Evolutionary conservation across 306 rosid species (phyloP).

Genomic region (Echinosophora koreensis): DNA sequence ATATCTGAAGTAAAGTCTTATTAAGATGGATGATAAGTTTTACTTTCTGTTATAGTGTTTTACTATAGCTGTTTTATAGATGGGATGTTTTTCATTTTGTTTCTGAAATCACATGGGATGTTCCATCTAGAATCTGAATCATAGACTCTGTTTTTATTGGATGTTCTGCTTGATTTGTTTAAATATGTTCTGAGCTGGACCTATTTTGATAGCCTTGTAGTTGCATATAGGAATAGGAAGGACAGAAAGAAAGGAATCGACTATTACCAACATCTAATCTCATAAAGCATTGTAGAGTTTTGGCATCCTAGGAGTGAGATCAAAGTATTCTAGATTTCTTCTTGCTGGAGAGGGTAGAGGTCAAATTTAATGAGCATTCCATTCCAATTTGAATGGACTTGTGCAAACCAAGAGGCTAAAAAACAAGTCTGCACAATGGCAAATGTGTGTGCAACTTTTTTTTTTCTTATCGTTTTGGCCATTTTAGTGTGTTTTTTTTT

Average conservation of each 20-base stretch:
- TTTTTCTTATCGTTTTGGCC: neutral
- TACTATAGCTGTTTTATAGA: too few species aligned
- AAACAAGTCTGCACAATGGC: neutral
- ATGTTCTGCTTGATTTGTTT: too few species aligned
- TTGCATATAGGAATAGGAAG: neutral
- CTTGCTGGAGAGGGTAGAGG: slow-evolving; percentile 10
- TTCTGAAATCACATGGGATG: too few species aligned
- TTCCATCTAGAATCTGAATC: too few species aligned
- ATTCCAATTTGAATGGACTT: neutral
- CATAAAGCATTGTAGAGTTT: slow-evolving; percentile 41
- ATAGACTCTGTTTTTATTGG: too few species aligned
- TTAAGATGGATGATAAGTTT: too few species aligned
- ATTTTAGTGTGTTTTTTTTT: too few species aligned
- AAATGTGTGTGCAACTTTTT: neutral
- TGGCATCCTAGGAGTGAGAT: slow-evolving; percentile 46
- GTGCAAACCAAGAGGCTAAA: neutral
- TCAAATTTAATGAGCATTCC: slow-evolving; percentile 19
- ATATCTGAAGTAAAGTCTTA: too few species aligned
- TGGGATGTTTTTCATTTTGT: too few species aligned
- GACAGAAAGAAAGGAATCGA: slow-evolving; percentile 48
- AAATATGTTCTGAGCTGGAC: too few species aligned
- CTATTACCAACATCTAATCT: slow-evolving; percentile 36
- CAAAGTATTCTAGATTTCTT: slow-evolving; percentile 50
- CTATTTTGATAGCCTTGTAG: too few species aligned
- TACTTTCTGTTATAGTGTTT: too few species aligned